Percentiles rank a stretch among this genome's conserved stretches.
Evolutionary conservation across 805 yeast genomes (phyloP).

Genomic region (Candida namnaoensis): DNA sequence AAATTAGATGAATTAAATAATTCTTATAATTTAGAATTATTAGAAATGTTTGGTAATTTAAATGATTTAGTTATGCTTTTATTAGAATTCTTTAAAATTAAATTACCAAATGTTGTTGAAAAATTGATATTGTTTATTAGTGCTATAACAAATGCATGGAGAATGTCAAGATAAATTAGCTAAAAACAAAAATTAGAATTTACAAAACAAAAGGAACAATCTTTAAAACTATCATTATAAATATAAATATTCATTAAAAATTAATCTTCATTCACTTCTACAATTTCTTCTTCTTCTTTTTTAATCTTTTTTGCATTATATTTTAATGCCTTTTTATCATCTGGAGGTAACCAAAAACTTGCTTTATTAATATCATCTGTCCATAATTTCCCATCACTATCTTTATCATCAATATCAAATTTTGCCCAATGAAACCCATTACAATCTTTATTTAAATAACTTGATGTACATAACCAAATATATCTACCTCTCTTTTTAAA

Average conservation of each 20-base stretch:
- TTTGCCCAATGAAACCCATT: slow-evolving; percentile 42
- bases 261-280: too few species aligned
- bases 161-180: slow-evolving; percentile 3
- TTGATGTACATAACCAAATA: slow-evolving; percentile 56
- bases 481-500: slow-evolving; percentile 43
- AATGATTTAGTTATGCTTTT: slow-evolving; percentile 11
- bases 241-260: too few species aligned
- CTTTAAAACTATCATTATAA: background rate
- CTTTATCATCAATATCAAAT: slow-evolving; percentile 17
- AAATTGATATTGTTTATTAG: slow-evolving; percentile 7
- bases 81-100: slow-evolving; percentile 8
- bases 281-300: background rate
- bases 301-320: slow-evolving; percentile 6
- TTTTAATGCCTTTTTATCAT: slow-evolving; percentile 23
- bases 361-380: slow-evolving; percentile 25
- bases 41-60: slow-evolving; percentile 7
- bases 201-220: too few species aligned
- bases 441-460: slow-evolving; percentile 36
- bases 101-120: slow-evolving; percentile 5
- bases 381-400: slow-evolving; percentile 15
- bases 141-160: slow-evolving; percentile 11
- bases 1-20: slow-evolving; percentile 5
- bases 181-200: too few species aligned
- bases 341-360: slow-evolving; percentile 38
- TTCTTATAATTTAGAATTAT: slow-evolving; percentile 1